phyloP scores from a whole-genome alignment of 352 stramenopile genomes.

The Phytophthora macrochlamydospora region DNA sequence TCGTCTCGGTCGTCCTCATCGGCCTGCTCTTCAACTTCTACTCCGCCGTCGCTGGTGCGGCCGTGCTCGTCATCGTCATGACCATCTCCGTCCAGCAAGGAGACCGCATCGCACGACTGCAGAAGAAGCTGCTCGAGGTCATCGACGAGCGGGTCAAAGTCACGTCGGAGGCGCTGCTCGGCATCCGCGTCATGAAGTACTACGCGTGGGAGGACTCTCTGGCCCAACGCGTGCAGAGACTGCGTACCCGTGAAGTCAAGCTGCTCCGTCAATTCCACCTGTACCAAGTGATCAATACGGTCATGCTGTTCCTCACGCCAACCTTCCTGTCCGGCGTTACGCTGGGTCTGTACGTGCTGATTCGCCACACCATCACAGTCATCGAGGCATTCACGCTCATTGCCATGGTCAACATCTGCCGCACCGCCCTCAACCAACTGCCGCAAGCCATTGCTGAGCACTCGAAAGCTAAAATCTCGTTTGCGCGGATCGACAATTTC shows the following conservation, averaged over 20 bases:
- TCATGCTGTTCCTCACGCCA: conserved; percentile 57
- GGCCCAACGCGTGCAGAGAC: too few relatives aligned
- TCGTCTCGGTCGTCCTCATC: conserved; percentile 9
- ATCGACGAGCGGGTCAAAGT: too few relatives aligned
- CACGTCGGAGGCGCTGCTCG: too few relatives aligned
- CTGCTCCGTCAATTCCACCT: conserved; percentile 39
- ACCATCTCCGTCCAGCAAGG: neutral
- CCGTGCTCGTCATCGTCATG: conserved; percentile 26
- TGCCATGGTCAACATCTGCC: conserved; percentile 31
- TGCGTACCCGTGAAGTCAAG: conserved; percentile 29
- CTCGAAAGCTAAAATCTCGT: conserved; percentile 27
- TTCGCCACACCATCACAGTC: conserved; percentile 21
- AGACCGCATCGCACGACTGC: too few relatives aligned
- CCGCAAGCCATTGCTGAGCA: conserved; percentile 11
- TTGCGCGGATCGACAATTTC: conserved; percentile 15
- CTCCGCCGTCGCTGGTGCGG: conserved; percentile 9
- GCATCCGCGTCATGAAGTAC: too few relatives aligned
- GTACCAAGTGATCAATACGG: conserved; percentile 62
- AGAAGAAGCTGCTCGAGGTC: too few relatives aligned
- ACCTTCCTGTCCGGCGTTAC: conserved; percentile 36
- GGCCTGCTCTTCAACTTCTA: conserved; percentile 22
- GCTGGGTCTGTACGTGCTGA: conserved; percentile 45
- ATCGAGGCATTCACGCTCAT: conserved; percentile 31
- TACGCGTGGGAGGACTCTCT: too few relatives aligned
- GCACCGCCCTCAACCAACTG: conserved; percentile 13